These are phyloP conservation scores for Acanthamoeba healyi DNA, from an alignment of 208 protist species.

Conservation along the genomic window DNA sequence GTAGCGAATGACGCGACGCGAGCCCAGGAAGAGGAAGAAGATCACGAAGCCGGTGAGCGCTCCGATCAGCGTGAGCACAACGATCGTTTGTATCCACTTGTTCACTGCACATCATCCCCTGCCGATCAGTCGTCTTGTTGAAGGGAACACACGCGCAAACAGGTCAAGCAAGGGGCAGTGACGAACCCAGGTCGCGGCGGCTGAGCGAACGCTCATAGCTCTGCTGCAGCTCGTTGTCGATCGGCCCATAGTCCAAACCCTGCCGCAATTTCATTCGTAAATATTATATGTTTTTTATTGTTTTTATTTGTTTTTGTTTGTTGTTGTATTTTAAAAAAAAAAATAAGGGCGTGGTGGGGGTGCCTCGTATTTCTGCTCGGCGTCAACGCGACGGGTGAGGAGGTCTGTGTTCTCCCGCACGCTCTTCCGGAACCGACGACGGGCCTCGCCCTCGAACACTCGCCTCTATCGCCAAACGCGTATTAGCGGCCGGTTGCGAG, in stretches of 20 bases:
- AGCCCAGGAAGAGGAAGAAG: slow-evolving; percentile 26
- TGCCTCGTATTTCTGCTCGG: slow-evolving; percentile 49
- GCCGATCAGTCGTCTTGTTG: no score
- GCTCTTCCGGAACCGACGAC: not conserved
- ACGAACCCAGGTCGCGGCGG: not conserved
- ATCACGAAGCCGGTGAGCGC: not conserved
- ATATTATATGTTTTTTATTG: no score
- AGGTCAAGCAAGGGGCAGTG: not conserved
- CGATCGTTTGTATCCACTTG: slow-evolving; percentile 10
- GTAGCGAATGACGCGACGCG: not conserved
- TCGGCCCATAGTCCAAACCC: slow-evolving; percentile 7
- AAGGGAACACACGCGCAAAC: no score
- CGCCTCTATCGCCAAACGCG: not conserved
- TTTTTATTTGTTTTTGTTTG: no score
- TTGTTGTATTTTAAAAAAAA: not conserved
- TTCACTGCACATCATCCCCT: not conserved
- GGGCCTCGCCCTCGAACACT: not conserved
- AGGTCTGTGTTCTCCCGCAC: not conserved
- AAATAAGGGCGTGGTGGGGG: not conserved
- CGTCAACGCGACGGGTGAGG: not conserved
- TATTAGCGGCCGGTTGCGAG: not conserved
- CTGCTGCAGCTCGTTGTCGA: slow-evolving; percentile 50
- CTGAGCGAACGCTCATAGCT: not conserved
- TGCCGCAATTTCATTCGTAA: no score
- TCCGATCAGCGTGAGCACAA: not conserved